A percentile compares a stretch with the other conserved stretches of the same genome.
Evolutionary conservation across 75 land plant species (phyloP).

Genomic region (Azolla pinnata): DNA sequence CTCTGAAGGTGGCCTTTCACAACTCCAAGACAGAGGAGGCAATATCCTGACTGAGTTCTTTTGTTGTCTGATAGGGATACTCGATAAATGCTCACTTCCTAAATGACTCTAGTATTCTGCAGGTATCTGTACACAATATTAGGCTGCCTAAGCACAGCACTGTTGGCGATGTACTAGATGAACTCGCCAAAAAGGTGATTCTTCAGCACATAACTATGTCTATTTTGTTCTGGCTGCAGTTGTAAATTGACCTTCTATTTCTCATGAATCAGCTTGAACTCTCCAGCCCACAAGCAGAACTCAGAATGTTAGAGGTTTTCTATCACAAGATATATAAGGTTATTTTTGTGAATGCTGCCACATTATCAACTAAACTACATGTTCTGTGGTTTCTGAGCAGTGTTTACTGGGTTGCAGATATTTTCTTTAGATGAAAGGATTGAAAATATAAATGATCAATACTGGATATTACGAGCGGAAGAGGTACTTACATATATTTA

Average conservation of each 20-base stretch:
- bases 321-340: constrained; percentile 98
- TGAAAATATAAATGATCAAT: constrained; percentile 92
- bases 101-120: constrained; percentile 9
- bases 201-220: background rate
- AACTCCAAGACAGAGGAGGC: constrained; percentile 53
- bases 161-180: constrained; percentile 88
- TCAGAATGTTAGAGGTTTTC: constrained; percentile 86
- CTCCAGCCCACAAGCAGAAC: constrained; percentile 80
- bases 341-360: no score
- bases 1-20: constrained; percentile 83
- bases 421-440: constrained; percentile 81
- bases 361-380: no score
- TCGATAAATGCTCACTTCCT: no score
- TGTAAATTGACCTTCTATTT: background rate
- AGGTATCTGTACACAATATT: constrained; percentile 71
- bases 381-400: background rate
- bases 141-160: constrained; percentile 93
- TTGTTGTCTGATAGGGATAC: no score
- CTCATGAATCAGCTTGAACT: constrained; percentile 53
- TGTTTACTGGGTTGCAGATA: no score
- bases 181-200: constrained; percentile 75
- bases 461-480: constrained; percentile 96
- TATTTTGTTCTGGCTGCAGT: background rate
- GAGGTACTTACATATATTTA: constrained; percentile 43
- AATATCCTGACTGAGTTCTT: no score